phyloP scores from a whole-genome alignment of 495 filamentous ascomycete genomes.

The Talaromyces stipitatus region DNA sequence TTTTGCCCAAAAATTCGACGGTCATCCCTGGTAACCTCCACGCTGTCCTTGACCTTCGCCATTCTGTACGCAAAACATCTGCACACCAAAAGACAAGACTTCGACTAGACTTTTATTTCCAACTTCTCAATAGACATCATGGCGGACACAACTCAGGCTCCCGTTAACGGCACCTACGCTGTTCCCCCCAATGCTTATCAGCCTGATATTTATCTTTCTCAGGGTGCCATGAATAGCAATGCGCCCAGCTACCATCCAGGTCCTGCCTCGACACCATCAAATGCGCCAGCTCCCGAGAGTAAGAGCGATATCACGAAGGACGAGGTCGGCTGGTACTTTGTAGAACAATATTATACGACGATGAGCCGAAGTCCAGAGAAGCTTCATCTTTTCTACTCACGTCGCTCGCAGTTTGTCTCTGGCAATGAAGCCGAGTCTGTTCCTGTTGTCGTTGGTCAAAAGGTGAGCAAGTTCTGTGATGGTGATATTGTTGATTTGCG shows the following conservation, averaged over 20 bases:
- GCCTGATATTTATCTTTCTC: conserved; percentile 32
- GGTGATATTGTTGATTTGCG: neutral
- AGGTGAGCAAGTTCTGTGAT: conserved; percentile 46
- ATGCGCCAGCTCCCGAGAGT: conserved; percentile 31
- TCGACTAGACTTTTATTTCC: neutral
- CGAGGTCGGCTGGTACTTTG: conserved; percentile 98
- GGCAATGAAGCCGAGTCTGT: conserved; percentile 82
- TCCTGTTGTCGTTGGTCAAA: conserved; percentile 73
- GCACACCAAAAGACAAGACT: neutral
- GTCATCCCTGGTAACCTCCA: neutral
- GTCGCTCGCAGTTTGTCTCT: conserved; percentile 73
- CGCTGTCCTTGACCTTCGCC: neutral
- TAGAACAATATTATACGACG: conserved; percentile 98
- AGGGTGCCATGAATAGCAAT: conserved; percentile 18
- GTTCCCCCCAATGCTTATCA: conserved; percentile 30
- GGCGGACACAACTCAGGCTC: conserved; percentile 37
- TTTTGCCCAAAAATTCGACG: neutral
- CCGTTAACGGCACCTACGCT: conserved; percentile 39
- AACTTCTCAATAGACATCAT: conserved; percentile 13
- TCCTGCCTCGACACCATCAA: conserved; percentile 36
- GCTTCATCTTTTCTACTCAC: conserved; percentile 82
- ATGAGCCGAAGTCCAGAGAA: conserved; percentile 90
- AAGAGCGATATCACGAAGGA: conserved; percentile 57
- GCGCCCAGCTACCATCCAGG: conserved; percentile 37
- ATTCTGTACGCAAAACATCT: neutral